Base-by-base conservation (phyloP, 1,139 yeast species). In the Kluyveromyces sp. region DNA sequence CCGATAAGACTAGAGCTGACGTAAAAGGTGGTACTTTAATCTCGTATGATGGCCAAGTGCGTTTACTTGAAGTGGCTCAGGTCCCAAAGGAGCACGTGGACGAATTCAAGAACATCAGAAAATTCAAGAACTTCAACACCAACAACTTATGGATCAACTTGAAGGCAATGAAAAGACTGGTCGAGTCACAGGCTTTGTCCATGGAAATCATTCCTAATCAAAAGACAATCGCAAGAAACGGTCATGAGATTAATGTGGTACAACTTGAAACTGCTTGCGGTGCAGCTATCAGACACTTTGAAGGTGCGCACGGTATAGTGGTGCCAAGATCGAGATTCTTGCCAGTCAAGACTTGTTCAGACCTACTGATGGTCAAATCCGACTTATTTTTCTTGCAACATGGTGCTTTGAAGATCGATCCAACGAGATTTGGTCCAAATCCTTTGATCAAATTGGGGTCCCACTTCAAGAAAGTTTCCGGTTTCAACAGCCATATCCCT, bases 221-320 rank as follows among this genome's bases (percentile, higher is more conserved):
- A 60, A 92, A 92, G 72, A 71, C 94, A 43, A 82, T 92, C 63
- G 74, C 80, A 45, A 67, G 70, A 54, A 74, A 77, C 54, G 95
- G 95, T 47, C 77, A 79, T 52, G 96, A 88, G 51, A 75, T 84
- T 57, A 82, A 83, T 60, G 96, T 92, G 42, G 71, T 92, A 61
- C 98, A 92, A 72, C 79, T 92, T 63, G 98, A 92, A 73, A 92
- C 98, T 42, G 98, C 98, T 22, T 95, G 88, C 54, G 98, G 98
- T 73, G 98, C 98, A 35, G 97, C 98, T 44, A 92, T 92, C 64
- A 86, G 95, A 69, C 94, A 89, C 69, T 92, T 94, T 68, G 75
- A 82, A 56, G 85, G 87, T 58, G 96, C 97, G 28, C 96, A 88
- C 61, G 98, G 98, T 69, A 94, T 92, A 58, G 95, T 88, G 59